Conservation (phyloP, 2,329 filamentous ascomycete species). For the Trichophyton schoenleinii region DNA sequence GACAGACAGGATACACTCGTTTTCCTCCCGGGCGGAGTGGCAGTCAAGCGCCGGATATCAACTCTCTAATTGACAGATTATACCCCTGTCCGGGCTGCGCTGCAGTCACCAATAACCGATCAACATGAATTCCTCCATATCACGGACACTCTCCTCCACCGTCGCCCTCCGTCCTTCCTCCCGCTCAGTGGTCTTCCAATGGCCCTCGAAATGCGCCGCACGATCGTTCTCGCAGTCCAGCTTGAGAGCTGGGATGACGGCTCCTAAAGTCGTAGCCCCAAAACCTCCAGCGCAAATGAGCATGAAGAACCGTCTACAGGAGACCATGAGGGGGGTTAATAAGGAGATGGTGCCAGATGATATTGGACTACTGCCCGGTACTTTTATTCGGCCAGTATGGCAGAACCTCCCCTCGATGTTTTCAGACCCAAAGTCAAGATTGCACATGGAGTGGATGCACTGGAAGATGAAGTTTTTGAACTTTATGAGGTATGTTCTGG, state of each 20-base stretch:
- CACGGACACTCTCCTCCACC: constrained; percentile 15
- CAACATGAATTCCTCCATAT: constrained; percentile 25
- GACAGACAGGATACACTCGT: neutral
- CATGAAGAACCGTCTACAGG: constrained; percentile 24
- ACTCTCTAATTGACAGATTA: neutral
- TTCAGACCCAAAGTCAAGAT: constrained; percentile 23
- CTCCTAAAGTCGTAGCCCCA: constrained; percentile 17
- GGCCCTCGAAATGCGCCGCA: constrained; percentile 17
- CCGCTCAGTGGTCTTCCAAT: constrained; percentile 5
- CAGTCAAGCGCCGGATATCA: neutral
- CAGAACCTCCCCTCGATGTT: constrained; percentile 31
- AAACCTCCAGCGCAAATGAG: constrained; percentile 28
- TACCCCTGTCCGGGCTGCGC: neutral
- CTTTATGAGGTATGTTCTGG: constrained; percentile 22
- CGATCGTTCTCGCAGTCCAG: constrained; percentile 26
- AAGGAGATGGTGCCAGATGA: constrained; percentile 13
- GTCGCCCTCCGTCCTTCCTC: constrained; percentile 11
- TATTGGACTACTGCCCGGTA: constrained; percentile 36
- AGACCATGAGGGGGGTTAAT: constrained; percentile 17
- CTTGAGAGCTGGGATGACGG: constrained; percentile 13
- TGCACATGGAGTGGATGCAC: constrained; percentile 31
- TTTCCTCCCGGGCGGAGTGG: neutral
- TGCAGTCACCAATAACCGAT: neutral
- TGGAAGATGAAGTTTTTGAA: constrained; percentile 25
- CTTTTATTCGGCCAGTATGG: constrained; percentile 29